Evolutionary conservation across 176 grass and related monocot species (phyloP), one percentile per base, ranked within the genome.

Genomic region (Avena eriantha): DNA sequence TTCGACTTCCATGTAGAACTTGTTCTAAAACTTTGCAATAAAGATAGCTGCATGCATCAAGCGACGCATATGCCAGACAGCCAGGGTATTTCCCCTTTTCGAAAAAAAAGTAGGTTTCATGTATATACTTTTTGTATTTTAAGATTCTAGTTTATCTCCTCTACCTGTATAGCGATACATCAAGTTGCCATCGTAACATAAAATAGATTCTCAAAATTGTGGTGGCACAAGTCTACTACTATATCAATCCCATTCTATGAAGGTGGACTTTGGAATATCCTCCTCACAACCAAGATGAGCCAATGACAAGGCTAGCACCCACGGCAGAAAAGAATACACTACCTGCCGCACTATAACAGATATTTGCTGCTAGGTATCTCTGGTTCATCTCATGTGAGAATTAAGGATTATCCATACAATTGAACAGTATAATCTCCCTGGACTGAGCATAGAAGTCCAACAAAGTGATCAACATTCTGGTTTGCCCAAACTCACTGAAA

Each of bases 241-340:
- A 24, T 75, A 75, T 29, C 46, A 51, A 75, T 75, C 72, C 14
- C 46, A 75, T 12, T 29, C 46, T 7, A 75, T 23, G 5, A 75
- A 75, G 72, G 45, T 49, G 13, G 72, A 75, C 45, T 49, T 75
- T 75, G 12, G 24, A 81, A 5, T 55, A 77, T 76, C 8, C 50
- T 56, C 23, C 29, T 56, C 22, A 7, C 8, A 13, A 81, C 29
- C 22, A 81, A 49, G 29, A 29, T 29, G 24, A 49, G 45, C 19
- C 66, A 26, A 21, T 81, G 79, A 81, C 17, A 76, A 53, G 47
- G 47, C 14, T 76, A 76, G 48, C 73, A 76, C 16, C 73, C 14
- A 26, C 15, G 54, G 48, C 73, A 54, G 48, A 76, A 53, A 54
- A 76, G 23, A 76, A 76, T 23, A 76, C 49, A 53, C 47, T 51